Percentiles rank a stretch among this genome's conserved stretches.
These are phyloP conservation scores for Megacollybia platyphylla DNA, from an alignment of 1,284 basidiomycete species.

Conservation along the genomic window DNA sequence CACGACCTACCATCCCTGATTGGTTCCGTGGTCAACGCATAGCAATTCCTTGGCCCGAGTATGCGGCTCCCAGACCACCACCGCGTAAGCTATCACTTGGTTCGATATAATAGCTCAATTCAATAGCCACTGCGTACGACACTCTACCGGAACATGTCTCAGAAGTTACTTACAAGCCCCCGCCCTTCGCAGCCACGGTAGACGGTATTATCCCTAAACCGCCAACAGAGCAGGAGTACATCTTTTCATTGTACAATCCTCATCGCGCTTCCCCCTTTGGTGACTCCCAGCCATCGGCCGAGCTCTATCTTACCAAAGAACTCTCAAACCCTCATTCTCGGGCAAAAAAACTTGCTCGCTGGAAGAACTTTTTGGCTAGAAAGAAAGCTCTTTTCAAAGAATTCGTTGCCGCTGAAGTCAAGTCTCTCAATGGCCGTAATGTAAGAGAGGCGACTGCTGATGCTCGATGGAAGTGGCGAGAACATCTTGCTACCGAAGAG, in stretches of 20 bases:
- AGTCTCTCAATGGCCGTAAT: conserved; percentile 41
- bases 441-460: conserved; percentile 51
- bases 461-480: conserved; percentile 61
- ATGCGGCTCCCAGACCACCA: conserved; percentile 25
- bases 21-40: conserved; percentile 23
- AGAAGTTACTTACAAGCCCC: conserved; percentile 55
- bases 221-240: conserved; percentile 43
- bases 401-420: conserved; percentile 41
- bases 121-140: conserved; percentile 42
- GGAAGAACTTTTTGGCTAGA: conserved; percentile 40
- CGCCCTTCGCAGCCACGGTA: conserved; percentile 29
- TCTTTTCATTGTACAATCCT: conserved; percentile 42
- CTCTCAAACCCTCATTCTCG: conserved; percentile 70
- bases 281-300: conserved; percentile 39
- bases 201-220: conserved; percentile 24
- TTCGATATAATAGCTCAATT: not conserved
- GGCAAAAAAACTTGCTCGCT: conserved; percentile 66
- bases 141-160: conserved; percentile 42
- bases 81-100: conserved; percentile 26
- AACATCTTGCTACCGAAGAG: conserved; percentile 41
- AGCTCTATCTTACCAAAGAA: conserved; percentile 51
- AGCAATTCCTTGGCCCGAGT: conserved; percentile 57
- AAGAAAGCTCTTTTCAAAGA: conserved; percentile 37
- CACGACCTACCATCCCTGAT: conserved; percentile 43
- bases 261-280: conserved; percentile 24